These are phyloP conservation scores for Sutorius eximius DNA, from an alignment of 1,284 basidiomycete genomes.

Conservation along the genomic window DNA sequence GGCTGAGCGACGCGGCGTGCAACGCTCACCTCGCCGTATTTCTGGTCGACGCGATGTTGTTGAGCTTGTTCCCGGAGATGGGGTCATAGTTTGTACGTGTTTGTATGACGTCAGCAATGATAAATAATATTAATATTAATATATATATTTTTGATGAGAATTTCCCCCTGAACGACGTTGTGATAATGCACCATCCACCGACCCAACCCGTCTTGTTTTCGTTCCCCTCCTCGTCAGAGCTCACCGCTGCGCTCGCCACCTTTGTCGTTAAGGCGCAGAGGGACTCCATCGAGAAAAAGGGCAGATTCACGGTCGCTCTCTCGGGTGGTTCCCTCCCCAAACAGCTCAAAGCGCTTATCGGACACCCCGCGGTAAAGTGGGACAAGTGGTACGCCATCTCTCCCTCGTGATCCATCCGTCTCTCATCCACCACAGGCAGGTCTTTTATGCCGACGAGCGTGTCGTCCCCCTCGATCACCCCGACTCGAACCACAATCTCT, in stretches of 20 bases:
- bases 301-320: constrained; percentile 88
- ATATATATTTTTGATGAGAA: neutral
- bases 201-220: constrained; percentile 73
- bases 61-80: constrained; percentile 69
- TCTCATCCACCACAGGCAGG: constrained; percentile 65
- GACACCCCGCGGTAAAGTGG: constrained; percentile 82
- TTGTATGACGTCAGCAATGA: constrained; percentile 28
- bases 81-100: constrained; percentile 33
- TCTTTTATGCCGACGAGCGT: constrained; percentile 98
- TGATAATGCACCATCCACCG: constrained; percentile 47
- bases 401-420: neutral
- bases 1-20: constrained; percentile 55
- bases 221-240: constrained; percentile 59
- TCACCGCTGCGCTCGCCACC: constrained; percentile 68
- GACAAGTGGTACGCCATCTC: constrained; percentile 78
- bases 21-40: constrained; percentile 68
- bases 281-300: constrained; percentile 86
- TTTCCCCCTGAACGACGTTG: constrained; percentile 17
- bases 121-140: neutral
- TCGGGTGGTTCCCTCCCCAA: constrained; percentile 93
- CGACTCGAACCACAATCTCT: constrained; percentile 89
- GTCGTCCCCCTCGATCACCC: constrained; percentile 90
- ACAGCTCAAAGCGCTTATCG: constrained; percentile 76
- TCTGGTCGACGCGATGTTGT: constrained; percentile 60
- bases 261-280: constrained; percentile 90